Conservation (phyloP, 306 rosid species). For the Begonia masoniana region DNA sequence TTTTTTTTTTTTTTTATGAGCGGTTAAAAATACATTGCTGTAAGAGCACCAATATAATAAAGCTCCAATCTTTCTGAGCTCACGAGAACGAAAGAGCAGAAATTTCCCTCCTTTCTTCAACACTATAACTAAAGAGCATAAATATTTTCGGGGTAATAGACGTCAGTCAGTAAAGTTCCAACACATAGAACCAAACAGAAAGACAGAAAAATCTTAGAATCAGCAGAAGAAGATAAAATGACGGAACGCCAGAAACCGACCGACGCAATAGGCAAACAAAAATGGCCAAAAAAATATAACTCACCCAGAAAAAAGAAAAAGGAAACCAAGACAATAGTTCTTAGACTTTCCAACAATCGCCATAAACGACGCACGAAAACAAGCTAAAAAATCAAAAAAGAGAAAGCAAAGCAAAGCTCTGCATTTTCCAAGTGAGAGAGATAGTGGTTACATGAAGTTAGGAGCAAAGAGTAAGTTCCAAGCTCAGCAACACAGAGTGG, state of each 20-base stretch:
- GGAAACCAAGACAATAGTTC: neutral
- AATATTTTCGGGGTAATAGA: neutral
- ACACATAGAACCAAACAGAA: neutral
- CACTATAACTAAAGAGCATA: neutral
- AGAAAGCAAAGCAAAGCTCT: neutral
- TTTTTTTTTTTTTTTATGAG: too few species aligned
- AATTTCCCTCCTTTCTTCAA: neutral
- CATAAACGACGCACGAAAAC: neutral
- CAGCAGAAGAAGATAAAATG: neutral
- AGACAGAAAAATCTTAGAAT: neutral
- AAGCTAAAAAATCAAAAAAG: neutral
- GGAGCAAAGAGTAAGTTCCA: neutral
- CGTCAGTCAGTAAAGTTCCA: neutral
- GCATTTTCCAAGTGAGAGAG: neutral
- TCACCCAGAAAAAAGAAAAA: neutral
- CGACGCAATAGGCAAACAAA: neutral
- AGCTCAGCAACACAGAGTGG: neutral
- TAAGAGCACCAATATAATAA: neutral
- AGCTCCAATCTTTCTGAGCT: neutral
- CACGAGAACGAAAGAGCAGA: neutral
- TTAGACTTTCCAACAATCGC: too few species aligned
- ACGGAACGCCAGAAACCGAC: neutral
- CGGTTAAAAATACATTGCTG: neutral
- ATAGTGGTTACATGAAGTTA: constrained; percentile 1
- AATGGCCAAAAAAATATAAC: neutral